Conservation (phyloP, 768 basidiomycete genomes). For the Gloeopeniophorella convolvens region DNA sequence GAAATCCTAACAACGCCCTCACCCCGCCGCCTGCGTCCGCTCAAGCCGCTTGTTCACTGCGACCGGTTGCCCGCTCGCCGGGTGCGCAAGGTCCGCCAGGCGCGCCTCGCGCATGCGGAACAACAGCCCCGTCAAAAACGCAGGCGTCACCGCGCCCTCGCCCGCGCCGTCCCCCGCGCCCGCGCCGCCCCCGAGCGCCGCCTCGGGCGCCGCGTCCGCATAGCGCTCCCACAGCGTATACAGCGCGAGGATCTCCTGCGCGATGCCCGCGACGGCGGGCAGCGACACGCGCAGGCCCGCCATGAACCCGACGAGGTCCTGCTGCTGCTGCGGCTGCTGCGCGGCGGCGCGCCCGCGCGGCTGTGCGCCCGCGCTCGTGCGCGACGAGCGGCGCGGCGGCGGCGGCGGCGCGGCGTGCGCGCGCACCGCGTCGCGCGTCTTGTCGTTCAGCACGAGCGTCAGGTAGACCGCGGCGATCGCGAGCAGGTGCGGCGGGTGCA, state of each 20-base stretch:
- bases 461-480: slow-evolving; percentile 90
- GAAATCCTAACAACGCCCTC: too few relatives aligned
- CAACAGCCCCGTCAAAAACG: slow-evolving; percentile 49
- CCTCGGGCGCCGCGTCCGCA: slow-evolving; percentile 48
- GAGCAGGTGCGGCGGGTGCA: slow-evolving; percentile 92
- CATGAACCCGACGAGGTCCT: slow-evolving; percentile 77
- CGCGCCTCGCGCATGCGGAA: slow-evolving; percentile 61
- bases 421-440: slow-evolving; percentile 41
- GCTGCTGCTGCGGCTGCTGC: slow-evolving; percentile 34
- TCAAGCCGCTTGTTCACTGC: slow-evolving; percentile 70
- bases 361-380: slow-evolving; percentile 32
- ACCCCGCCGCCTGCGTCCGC: slow-evolving; percentile 60
- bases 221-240: slow-evolving; percentile 88
- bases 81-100: slow-evolving; percentile 49
- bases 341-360: slow-evolving; percentile 25
- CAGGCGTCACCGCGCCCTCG: slow-evolving; percentile 45
- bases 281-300: slow-evolving; percentile 82
- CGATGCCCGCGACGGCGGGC: slow-evolving; percentile 71
- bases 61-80: slow-evolving; percentile 41
- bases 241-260: slow-evolving; percentile 85
- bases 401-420: slow-evolving; percentile 27
- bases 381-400: slow-evolving; percentile 50
- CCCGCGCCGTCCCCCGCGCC: slow-evolving; percentile 19
- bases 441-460: slow-evolving; percentile 67
- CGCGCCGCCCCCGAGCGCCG: slow-evolving; percentile 7